phyloP scores from a whole-genome alignment of 2,329 filamentous ascomycete species.

The Botrytis pseudocinerea region DNA sequence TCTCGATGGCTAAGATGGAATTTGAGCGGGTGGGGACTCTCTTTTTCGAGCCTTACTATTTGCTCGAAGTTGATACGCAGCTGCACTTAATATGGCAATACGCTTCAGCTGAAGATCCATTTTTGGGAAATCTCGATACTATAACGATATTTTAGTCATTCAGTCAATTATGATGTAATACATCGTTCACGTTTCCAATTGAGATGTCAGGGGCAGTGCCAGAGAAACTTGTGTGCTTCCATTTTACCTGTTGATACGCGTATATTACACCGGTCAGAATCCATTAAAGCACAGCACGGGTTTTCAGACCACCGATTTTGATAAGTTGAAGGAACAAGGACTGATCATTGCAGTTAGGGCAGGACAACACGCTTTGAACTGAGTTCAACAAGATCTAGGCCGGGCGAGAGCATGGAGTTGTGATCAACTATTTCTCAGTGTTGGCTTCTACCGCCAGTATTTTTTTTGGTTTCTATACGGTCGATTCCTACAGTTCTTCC shows the following conservation, averaged over 20 bases:
- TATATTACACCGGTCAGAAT: too few relatives aligned
- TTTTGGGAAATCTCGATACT: not conserved
- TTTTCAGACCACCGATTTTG: not conserved
- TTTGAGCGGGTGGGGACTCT: not conserved
- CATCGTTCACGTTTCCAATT: not conserved
- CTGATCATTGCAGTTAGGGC: not conserved
- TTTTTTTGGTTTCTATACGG: accelerated
- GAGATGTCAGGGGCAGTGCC: not conserved
- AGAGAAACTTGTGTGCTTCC: too few relatives aligned
- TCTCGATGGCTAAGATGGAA: not conserved
- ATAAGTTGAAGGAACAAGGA: not conserved
- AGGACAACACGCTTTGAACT: accelerated
- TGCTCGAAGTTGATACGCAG: not conserved
- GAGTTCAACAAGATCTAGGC: not conserved
- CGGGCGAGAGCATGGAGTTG: too few relatives aligned
- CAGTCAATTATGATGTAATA: too few relatives aligned
- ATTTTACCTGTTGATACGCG: too few relatives aligned
- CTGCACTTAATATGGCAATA: not conserved
- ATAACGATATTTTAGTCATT: not conserved
- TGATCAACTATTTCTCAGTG: not conserved
- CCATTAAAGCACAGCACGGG: too few relatives aligned
- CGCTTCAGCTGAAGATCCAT: not conserved
- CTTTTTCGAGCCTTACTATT: accelerated
- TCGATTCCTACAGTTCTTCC: not conserved
- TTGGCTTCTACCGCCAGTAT: not conserved